Base-by-base conservation (phyloP, 1,284 basidiomycete genomes). In the Apiotrichum siamense region DNA sequence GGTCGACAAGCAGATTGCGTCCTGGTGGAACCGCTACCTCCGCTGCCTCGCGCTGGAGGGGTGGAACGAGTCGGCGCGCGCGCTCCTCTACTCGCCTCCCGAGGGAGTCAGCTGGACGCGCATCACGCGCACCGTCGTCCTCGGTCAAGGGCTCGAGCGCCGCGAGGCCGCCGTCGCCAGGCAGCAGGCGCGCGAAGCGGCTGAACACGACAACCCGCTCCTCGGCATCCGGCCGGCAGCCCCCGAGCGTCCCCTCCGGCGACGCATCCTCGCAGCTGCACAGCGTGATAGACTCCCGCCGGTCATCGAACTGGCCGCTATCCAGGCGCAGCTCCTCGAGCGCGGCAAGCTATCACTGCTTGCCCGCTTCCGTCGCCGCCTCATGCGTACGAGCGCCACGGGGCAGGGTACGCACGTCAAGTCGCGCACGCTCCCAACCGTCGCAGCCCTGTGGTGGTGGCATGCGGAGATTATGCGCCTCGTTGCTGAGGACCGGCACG, bases 1-100 rank as follows among this genome's bases (percentile, higher is more conserved):
- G 9, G 60, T 54, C 1, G 36, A 38, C 7, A 21, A 41, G 7
- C 64, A 67, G 42, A 41, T 56, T 4, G 25, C 41, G 7, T 29
- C 25, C 10, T 65, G 58, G 58, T 65, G 66, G 63, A 61, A 60
- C 35, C 29, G 31, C n/a, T 67, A 65, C 44, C 41, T 67, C 7
- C 50, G 63, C 13, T 43, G 51, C 7, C 37, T 68, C 17, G 47
- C 58, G 7, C 40, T 54, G 3, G 58, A 54, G 2, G 68, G 65
- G 7, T 68, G 62, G 61, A 46, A 50, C 20, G 54, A 58, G 3
- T 49, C 56, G 17, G 63, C 64, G 5, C 50, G 32, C 24, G 35
- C 42, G 11, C 45, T 69, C 7, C 50, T 53, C n/a, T 45, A 49
- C 46, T 43, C 50, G 0, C 60, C 59, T 2, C 62, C 64, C 3